phyloP scores from a whole-genome alignment of 257 asterid genomes.

The Fraxinus cuspidata region DNA sequence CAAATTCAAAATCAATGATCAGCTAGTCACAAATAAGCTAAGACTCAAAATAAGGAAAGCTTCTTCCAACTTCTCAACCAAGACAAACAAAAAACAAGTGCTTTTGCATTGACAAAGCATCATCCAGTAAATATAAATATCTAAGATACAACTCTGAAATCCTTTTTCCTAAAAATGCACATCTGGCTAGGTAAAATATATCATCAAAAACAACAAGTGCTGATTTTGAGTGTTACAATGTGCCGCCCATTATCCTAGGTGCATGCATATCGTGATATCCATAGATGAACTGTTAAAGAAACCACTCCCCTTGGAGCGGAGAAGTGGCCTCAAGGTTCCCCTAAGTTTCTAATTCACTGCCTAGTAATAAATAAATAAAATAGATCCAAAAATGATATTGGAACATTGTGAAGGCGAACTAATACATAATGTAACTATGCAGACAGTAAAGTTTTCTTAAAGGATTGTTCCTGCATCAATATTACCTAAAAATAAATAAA shows the following conservation, averaged over 20 bases:
- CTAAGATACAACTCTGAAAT: conserved; percentile 4
- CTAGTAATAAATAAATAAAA: no score
- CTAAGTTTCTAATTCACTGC: no score
- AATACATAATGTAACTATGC: neutral
- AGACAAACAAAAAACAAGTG: neutral
- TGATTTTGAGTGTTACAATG: neutral
- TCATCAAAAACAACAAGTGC: neutral
- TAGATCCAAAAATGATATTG: neutral
- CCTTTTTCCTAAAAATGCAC: conserved; percentile 4
- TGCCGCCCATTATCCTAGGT: neutral
- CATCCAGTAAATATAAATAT: neutral
- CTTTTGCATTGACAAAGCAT: neutral
- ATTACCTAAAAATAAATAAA: no score
- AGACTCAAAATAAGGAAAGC: neutral
- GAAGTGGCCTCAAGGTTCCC: no score
- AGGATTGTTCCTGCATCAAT: neutral
- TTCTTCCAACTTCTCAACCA: neutral
- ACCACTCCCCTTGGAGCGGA: neutral
- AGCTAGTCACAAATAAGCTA: neutral
- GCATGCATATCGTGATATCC: neutral
- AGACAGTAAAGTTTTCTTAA: neutral
- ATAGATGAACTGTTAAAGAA: neutral
- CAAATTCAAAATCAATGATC: neutral
- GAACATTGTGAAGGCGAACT: neutral
- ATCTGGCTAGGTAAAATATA: conserved; percentile 15